These are phyloP conservation scores for Filobasidium wieringae DNA, from an alignment of 768 basidiomycete genomes.

Conservation along the genomic window DNA sequence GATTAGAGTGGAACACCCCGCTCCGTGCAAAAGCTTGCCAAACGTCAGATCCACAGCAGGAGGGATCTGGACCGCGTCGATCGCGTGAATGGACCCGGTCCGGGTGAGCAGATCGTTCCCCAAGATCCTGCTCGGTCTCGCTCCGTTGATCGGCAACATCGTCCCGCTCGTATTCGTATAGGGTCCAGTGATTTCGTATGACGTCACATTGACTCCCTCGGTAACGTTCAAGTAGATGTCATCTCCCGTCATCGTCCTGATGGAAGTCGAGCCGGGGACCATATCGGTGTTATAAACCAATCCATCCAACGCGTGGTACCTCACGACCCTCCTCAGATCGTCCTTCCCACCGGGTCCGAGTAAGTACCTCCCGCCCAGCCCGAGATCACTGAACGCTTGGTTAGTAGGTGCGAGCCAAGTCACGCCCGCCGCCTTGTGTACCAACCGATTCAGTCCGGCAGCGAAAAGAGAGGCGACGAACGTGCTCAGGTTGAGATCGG, in stretches of 20 bases:
- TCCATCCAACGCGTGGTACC: slow-evolving; percentile 70
- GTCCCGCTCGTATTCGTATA: slow-evolving; percentile 27
- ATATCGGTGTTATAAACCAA: slow-evolving; percentile 57
- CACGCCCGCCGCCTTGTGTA: slow-evolving; percentile 57
- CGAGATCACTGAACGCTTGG: slow-evolving; percentile 73
- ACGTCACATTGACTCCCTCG: neutral
- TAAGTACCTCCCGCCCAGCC: slow-evolving; percentile 77
- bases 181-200: neutral
- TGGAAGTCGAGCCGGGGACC: slow-evolving; percentile 31
- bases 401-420: slow-evolving; percentile 83
- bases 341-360: slow-evolving; percentile 58
- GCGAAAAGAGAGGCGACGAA: slow-evolving; percentile 87
- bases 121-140: slow-evolving; percentile 31
- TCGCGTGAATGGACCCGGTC: slow-evolving; percentile 82
- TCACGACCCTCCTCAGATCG: slow-evolving; percentile 69
- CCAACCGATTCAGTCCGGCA: slow-evolving; percentile 59
- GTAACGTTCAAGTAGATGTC: slow-evolving; percentile 58
- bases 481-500: slow-evolving; percentile 69
- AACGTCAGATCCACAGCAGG: slow-evolving; percentile 72
- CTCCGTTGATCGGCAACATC: slow-evolving; percentile 38
- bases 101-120: slow-evolving; percentile 56
- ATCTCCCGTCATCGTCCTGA: slow-evolving; percentile 72
- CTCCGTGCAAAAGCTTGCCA: slow-evolving; percentile 80
- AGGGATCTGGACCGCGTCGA: slow-evolving; percentile 55
- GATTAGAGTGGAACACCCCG: slow-evolving; percentile 72